A percentile compares a stretch with the other conserved stretches of the same genome.
phyloP scores from a whole-genome alignment of 1,284 basidiomycete genomes.

The Apiotrichum siamense region DNA sequence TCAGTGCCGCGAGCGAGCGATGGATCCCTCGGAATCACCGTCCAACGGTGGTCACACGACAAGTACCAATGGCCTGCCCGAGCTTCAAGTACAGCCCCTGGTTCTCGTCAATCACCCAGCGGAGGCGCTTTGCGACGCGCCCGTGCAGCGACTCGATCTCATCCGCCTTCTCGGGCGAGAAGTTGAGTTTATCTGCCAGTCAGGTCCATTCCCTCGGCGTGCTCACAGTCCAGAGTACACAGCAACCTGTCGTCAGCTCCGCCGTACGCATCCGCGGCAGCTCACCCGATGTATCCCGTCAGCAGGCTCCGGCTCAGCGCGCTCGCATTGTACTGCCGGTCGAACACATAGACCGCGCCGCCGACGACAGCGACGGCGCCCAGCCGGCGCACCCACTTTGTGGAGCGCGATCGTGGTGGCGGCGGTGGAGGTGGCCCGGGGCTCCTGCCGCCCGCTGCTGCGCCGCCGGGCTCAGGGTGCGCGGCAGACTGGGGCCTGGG shows the following conservation, averaged over 20 bases:
- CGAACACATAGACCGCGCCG: conserved; percentile 53
- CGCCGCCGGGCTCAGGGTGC: neutral
- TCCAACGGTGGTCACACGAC: neutral
- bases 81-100: conserved; percentile 87
- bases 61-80: conserved; percentile 52
- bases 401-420: neutral
- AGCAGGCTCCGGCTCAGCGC: conserved; percentile 59
- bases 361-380: conserved; percentile 31
- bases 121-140: conserved; percentile 70
- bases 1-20: neutral
- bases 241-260: conserved; percentile 27
- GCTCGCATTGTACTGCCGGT: conserved; percentile 61
- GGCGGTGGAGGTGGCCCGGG: neutral
- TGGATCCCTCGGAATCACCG: neutral
- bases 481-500: no score
- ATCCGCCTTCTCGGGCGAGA: conserved; percentile 58
- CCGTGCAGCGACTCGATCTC: conserved; percentile 71
- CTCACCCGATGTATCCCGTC: conserved; percentile 59
- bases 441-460: neutral
- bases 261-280: conserved; percentile 33
- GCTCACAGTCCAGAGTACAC: conserved; percentile 44
- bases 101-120: conserved; percentile 67
- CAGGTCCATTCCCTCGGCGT: no score
- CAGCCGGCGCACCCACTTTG: neutral
- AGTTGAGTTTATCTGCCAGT: conserved; percentile 70